Evolutionary conservation across 352 stramenopile species (phyloP), one percentile per base, ranked within the genome.

Genomic region (Globisporangium spiculum): DNA sequence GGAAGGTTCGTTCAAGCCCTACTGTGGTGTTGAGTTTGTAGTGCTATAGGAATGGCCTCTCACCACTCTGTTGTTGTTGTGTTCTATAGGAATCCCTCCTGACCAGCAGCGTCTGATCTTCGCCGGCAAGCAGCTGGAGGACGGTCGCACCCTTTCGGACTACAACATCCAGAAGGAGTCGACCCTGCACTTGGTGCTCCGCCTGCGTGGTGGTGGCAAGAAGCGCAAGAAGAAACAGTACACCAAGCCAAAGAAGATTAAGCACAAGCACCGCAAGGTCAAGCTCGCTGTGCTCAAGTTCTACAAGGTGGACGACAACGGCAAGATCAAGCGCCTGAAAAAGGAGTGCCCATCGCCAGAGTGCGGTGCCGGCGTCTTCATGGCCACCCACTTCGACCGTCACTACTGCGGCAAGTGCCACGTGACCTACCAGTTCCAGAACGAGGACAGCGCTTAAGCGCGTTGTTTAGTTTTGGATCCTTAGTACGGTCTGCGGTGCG

Each of bases 61-160:
- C 14, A 56, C n/a, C 24, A 20, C 2, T 32, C 54, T 27, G 22
- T 26, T 70, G 48, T 66, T n/a, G 26, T 4, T 24, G 32, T 41
- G 22, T 22, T 24, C 12, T 8, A 72, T 34, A 92, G 83, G 98
- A 75, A 99, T 99, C 72, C 98, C 98, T 56, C 97, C 98, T 75
- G 98, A 99, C 97, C 98, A 99, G 87, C 97, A 99, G 89, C 95
- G 98, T 84, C 84, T 99, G 71, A 99, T 99, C 83, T 99, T 99
- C 81, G 97, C 98, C 66, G 98, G 98, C 83, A 99, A 99, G 94
- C 98, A 99, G 89, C 91, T 99, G 5, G 96, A 98, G 80, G 95
- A 98, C 73, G 92, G 93, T 71, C 89, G 94, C 75, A 98, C 93
- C 34, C 81, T 98, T 24, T 84, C 84, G 74, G 91, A 97, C 83